Evolutionary conservation across 208 protist species (phyloP).

Genomic region (Lotmaria passim): DNA sequence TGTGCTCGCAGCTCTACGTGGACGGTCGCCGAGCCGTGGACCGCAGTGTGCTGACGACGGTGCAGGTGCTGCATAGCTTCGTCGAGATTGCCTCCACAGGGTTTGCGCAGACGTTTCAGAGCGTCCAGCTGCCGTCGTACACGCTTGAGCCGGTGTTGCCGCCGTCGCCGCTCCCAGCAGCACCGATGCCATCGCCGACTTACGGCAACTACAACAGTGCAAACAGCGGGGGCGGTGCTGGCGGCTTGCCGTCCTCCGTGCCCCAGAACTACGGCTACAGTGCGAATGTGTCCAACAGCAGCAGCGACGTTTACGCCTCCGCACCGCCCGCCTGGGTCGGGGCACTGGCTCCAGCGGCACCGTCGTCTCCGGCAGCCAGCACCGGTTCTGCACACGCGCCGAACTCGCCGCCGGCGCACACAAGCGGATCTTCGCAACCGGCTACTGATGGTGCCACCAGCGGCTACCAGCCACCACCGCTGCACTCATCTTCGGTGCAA

Average conservation of each 20-base stretch:
- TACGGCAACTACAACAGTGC: neutral
- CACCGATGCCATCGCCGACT: conserved; percentile 29
- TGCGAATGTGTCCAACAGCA: neutral
- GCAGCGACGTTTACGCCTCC: conserved; percentile 3
- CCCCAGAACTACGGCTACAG: neutral
- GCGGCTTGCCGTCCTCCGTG: neutral
- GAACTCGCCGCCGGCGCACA: neutral
- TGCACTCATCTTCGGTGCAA: neutral
- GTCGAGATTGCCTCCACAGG: conserved; percentile 50
- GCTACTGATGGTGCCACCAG: neutral
- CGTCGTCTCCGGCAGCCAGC: neutral
- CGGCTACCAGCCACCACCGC: conserved; percentile 14
- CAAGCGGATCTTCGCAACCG: neutral
- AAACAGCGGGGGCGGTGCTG: neutral
- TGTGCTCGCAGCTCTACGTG: conserved; percentile 66
- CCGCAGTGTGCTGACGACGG: conserved; percentile 59
- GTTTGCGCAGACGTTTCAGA: conserved; percentile 58
- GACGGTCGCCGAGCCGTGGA: conserved; percentile 68
- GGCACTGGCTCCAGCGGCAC: neutral
- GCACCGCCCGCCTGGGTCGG: conserved; percentile 1
- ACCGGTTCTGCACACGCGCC: neutral
- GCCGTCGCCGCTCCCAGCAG: conserved; percentile 54
- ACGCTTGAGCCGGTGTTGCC: conserved; percentile 50
- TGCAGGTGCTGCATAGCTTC: conserved; percentile 61
- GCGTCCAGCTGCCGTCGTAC: conserved; percentile 56